These are phyloP conservation scores for Botryotinia convoluta DNA, from an alignment of 2,329 filamentous ascomycete genomes.

Conservation along the genomic window DNA sequence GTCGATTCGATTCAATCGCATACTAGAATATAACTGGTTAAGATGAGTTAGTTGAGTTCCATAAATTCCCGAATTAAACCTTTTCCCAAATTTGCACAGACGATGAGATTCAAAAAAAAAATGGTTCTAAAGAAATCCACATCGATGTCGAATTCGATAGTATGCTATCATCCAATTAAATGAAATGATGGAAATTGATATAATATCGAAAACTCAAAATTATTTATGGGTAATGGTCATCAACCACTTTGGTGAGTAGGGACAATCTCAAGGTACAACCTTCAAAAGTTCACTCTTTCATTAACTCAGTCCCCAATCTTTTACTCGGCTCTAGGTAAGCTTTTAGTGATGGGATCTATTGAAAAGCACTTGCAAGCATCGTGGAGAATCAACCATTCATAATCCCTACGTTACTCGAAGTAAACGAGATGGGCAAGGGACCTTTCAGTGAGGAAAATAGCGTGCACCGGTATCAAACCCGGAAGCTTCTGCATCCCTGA, in stretches of 20 bases:
- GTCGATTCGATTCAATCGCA: background rate
- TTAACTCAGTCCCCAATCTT: background rate
- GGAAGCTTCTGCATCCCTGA: background rate
- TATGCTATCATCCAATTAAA: background rate
- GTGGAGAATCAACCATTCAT: background rate
- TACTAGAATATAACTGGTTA: background rate
- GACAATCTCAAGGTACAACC: background rate
- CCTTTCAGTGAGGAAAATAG: background rate
- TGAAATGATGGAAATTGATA: background rate
- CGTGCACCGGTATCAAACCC: slow-evolving; percentile 11
- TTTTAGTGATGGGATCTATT: slow-evolving; percentile 5
- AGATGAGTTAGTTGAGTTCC: background rate
- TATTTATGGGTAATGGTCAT: background rate
- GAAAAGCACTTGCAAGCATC: slow-evolving; percentile 12
- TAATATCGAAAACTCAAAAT: slow-evolving; percentile 2
- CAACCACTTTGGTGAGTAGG: background rate
- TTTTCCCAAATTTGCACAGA: background rate
- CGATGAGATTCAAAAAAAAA: background rate
- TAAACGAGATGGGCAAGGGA: slow-evolving; percentile 7
- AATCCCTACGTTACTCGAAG: slow-evolving; percentile 7
- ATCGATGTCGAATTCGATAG: background rate
- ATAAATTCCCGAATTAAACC: background rate
- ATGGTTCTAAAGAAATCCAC: background rate
- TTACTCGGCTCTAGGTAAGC: slow-evolving; percentile 13
- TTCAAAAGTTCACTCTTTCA: background rate